phyloP scores from a whole-genome alignment of 768 basidiomycete genomes.

The Sarcodon aspratus region DNA sequence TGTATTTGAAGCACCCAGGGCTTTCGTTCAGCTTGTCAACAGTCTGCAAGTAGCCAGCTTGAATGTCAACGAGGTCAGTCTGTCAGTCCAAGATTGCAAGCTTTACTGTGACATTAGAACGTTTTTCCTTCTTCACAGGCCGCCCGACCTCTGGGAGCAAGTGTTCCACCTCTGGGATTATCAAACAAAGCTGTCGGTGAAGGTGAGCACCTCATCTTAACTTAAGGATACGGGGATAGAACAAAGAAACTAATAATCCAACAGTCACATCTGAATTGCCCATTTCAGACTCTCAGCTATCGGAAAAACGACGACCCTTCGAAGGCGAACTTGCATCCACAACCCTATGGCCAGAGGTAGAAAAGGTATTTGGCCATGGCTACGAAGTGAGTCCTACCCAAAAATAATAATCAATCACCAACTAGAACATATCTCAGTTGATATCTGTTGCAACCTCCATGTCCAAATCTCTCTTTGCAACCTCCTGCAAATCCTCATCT shows the following conservation, averaged over 20 bases:
- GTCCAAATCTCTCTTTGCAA: constrained; percentile 61
- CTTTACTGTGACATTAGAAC: neutral
- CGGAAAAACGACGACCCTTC: constrained; percentile 39
- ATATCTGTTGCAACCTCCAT: constrained; percentile 73
- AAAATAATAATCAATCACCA: neutral
- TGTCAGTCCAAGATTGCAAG: neutral
- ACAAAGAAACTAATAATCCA: neutral
- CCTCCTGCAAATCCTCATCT: constrained; percentile 82
- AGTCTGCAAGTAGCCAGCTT: constrained; percentile 37
- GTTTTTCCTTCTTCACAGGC: constrained; percentile 23
- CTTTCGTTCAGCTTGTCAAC: constrained; percentile 60
- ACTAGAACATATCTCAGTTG: constrained; percentile 33
- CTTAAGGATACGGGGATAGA: neutral
- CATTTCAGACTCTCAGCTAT: constrained; percentile 6
- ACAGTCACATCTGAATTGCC: constrained; percentile 2
- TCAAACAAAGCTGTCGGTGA: constrained; percentile 87
- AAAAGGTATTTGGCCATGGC: constrained; percentile 96
- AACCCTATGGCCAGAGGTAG: constrained; percentile 94
- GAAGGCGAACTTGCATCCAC: constrained; percentile 82
- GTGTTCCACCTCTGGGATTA: constrained; percentile 85
- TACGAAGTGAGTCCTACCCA: constrained; percentile 63
- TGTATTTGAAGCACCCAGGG: constrained; percentile 83
- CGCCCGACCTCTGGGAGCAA: constrained; percentile 64
- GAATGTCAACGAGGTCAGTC: constrained; percentile 35
- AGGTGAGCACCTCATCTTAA: constrained; percentile 26